Evolutionary conservation across 108 stramenopile genomes (phyloP).

Genomic region (Nitzschia inconspicua): DNA sequence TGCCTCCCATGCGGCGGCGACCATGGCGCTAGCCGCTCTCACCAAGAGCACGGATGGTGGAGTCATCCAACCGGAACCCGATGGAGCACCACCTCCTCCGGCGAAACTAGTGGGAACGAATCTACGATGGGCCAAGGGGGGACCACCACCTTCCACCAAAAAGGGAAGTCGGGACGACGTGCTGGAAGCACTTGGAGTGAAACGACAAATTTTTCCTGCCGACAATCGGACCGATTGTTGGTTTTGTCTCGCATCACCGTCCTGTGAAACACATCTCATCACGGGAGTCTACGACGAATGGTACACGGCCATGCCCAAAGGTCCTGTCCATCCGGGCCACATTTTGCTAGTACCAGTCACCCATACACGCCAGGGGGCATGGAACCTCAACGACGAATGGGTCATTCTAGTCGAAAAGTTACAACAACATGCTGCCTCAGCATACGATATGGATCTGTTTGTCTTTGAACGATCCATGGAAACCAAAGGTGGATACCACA

Average conservation of each 20-base stretch:
- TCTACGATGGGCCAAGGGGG: constrained; percentile 70
- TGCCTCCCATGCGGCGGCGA: constrained; percentile 83
- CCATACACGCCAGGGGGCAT: constrained; percentile 58
- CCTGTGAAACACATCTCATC: constrained; percentile 88
- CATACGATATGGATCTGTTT: constrained; percentile 68
- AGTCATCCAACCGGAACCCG: not conserved
- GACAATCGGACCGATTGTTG: constrained; percentile 84
- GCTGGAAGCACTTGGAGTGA: constrained; percentile 48
- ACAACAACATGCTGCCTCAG: constrained; percentile 45
- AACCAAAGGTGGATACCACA: constrained; percentile 87
- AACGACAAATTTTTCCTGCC: constrained; percentile 64
- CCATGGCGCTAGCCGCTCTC: constrained; percentile 74
- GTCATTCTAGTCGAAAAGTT: constrained; percentile 47
- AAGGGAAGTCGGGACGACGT: constrained; percentile 18
- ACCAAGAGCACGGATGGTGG: constrained; percentile 86
- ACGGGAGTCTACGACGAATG: constrained; percentile 63
- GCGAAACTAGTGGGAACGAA: constrained; percentile 40
- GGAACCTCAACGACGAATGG: constrained; percentile 51
- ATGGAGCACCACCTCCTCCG: not conserved
- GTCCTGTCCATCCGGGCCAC: constrained; percentile 72
- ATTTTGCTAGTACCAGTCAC: constrained; percentile 83
- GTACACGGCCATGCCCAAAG: constrained; percentile 88
- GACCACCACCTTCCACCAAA: constrained; percentile 10
- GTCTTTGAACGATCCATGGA: constrained; percentile 86
- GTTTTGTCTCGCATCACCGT: constrained; percentile 86